phyloP scores from a whole-genome alignment of 1,139 yeast genomes.

The Yamadazyma aaseri region DNA sequence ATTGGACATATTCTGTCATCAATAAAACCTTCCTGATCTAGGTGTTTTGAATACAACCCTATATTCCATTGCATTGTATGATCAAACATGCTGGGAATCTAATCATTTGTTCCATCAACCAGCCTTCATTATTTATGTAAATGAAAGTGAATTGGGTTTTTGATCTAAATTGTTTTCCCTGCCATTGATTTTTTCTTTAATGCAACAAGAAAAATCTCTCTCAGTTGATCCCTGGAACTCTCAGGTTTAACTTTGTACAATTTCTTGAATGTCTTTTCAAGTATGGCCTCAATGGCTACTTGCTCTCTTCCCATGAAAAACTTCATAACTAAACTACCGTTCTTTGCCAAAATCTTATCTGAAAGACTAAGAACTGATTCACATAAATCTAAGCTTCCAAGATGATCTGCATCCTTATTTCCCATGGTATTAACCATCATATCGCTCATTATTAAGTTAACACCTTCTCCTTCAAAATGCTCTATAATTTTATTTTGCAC shows the following conservation, averaged over 20 bases:
- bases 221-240: slow-evolving; percentile 40
- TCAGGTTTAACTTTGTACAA: slow-evolving; percentile 35
- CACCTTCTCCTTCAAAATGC: slow-evolving; percentile 9
- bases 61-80: too few relatives aligned
- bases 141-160: too few relatives aligned
- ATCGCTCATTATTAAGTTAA: slow-evolving; percentile 43
- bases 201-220: slow-evolving; percentile 39
- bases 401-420: slow-evolving; percentile 41
- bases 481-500: slow-evolving; percentile 31
- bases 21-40: too few relatives aligned
- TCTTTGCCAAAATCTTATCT: slow-evolving; percentile 24
- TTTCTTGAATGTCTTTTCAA: slow-evolving; percentile 29
- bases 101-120: too few relatives aligned
- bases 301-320: slow-evolving; percentile 45
- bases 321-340: slow-evolving; percentile 42
- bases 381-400: slow-evolving; percentile 47
- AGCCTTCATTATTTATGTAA: too few relatives aligned
- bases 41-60: too few relatives aligned
- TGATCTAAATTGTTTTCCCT: too few relatives aligned
- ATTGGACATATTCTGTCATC: too few relatives aligned
- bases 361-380: slow-evolving; percentile 36
- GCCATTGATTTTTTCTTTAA: slow-evolving; percentile 15
- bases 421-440: slow-evolving; percentile 53
- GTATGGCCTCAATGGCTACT: slow-evolving; percentile 21
- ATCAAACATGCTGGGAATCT: too few relatives aligned